Evolutionary conservation across 495 filamentous ascomycete species (phyloP), one percentile per base, ranked within the genome.

Genomic region (Podospora didyma): DNA sequence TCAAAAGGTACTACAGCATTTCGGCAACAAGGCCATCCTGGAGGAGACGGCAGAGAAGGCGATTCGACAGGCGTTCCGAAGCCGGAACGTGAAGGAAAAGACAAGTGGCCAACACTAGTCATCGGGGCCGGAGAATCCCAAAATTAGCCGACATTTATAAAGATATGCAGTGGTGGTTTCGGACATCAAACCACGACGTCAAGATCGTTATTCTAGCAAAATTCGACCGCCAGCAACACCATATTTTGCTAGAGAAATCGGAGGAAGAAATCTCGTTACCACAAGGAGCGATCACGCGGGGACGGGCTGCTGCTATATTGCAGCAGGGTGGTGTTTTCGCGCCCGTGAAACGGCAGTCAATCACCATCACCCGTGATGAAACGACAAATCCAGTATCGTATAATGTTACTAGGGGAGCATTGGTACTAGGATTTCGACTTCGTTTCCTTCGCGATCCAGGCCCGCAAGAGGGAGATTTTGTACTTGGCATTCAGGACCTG

Each of bases 151-250:
- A 57, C 28, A 48, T 73, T 11, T 58, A 49, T 9, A 39, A 59
- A 22, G 57, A 66, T 49, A 69, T 66, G 51, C 59, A 46, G 46
- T 70, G 62, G 62, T 71, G 70, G 70, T 70, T 73, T 53, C 16
- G 47, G 1, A 53, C 67, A 34, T 71, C 70, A 22, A 41, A 64
- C 26, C 68, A 69, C 28, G 44, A 63, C 19, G 65, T 69, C 23
- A 62, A 68, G 46, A 65, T 70, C 24, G 64, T 71, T 28, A 16
- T 73, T 45, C 56, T 65, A 14, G 47, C 57, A 35, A 63, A 61
- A 31, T 56, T 63, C 46, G 53, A 61, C 41, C 37, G 20, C 41
- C 51, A 28, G 51, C 22, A 54, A 46, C 22, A 54, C 21, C 24
- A 46, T 37, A 54, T 54, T 54, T 47, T 54, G 42, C 52, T 54